Conservation (phyloP, 1,139 yeast species). For the Hyphopichia burtonii region DNA sequence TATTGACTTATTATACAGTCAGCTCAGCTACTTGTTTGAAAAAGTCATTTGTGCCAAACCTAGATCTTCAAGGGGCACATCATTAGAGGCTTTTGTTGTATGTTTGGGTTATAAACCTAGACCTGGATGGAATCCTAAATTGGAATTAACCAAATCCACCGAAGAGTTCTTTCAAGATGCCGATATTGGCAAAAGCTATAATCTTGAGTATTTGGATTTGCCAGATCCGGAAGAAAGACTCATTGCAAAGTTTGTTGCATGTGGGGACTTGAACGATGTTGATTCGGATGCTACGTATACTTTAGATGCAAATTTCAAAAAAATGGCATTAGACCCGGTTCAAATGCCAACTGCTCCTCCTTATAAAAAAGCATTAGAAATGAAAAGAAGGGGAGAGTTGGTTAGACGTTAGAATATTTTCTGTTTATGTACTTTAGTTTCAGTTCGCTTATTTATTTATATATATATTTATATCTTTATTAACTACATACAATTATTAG, state of each 20-base stretch:
- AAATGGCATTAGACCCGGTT: slow-evolving; percentile 73
- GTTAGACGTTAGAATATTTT: slow-evolving; percentile 21
- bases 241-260: slow-evolving; percentile 87
- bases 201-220: slow-evolving; percentile 39
- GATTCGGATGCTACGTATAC: slow-evolving; percentile 96
- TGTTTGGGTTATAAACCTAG: slow-evolving; percentile 86
- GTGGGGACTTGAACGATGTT: slow-evolving; percentile 83
- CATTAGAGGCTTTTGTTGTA: slow-evolving; percentile 90
- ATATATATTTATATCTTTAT: slow-evolving; percentile 4
- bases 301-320: slow-evolving; percentile 42
- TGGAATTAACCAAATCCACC: slow-evolving; percentile 60
- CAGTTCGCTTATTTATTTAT: neutral
- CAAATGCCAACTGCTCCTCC: slow-evolving; percentile 97
- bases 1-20: slow-evolving; percentile 86
- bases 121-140: slow-evolving; percentile 72
- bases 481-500: no score
- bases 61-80: slow-evolving; percentile 88
- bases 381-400: slow-evolving; percentile 73
- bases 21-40: slow-evolving; percentile 79
- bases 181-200: slow-evolving; percentile 53
- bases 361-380: slow-evolving; percentile 83
- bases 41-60: slow-evolving; percentile 94
- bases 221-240: slow-evolving; percentile 58
- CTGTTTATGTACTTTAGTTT: neutral
- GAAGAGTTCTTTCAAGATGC: slow-evolving; percentile 79